Evolutionary conservation across 2,329 filamentous ascomycete species (phyloP), one percentile per base, ranked within the genome.

Genomic region (Leptographium wingfieldii): DNA sequence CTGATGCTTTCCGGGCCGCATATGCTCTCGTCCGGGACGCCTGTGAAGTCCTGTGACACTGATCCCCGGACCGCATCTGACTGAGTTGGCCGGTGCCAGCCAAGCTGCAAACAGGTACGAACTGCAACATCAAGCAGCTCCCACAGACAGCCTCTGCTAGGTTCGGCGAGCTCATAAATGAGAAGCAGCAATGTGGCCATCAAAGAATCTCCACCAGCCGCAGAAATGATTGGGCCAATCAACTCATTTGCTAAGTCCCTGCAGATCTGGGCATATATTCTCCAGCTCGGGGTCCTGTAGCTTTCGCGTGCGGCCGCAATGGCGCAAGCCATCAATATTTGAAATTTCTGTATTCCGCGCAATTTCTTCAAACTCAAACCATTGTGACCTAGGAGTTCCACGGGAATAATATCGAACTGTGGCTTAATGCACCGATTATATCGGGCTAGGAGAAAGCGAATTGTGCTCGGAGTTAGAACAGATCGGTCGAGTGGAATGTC

Each of bases 251-350:
- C 57, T 52, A 52, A 55, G 38, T 48, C 51, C 10, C 57, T 52
- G n/a, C 57, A 59, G 38, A 49, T n/a, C 9, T 51, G 51, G 3
- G 57, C 57, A 27, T 46, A 33, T 2, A 59, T 55, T 19, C 22
- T 55, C 57, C 57, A 59, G 52, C 52, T 38, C 5, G 57, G 51
- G 1, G 27, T 49, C 2, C 19, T 29, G 43, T 59, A 59, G 40
- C 51, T 55, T 43, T 59, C 57, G 16, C 57, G 57, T 19, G 57
- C 52, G 11, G 57, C 57, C 5, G 57, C 51, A 55, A 59, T 59
- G 29, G 57, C 57, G 29, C 57, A 59, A 40, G 57, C 57, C 57
- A 59, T 55, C 14, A 59, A 22, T 19, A 59, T 33, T 27, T 59
- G 51, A 9, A 59, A 59, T 40, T 49, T 55, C 12, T 48, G 51